Conservation (phyloP, 306 rosid species). For the Trifolium dubium region DNA sequence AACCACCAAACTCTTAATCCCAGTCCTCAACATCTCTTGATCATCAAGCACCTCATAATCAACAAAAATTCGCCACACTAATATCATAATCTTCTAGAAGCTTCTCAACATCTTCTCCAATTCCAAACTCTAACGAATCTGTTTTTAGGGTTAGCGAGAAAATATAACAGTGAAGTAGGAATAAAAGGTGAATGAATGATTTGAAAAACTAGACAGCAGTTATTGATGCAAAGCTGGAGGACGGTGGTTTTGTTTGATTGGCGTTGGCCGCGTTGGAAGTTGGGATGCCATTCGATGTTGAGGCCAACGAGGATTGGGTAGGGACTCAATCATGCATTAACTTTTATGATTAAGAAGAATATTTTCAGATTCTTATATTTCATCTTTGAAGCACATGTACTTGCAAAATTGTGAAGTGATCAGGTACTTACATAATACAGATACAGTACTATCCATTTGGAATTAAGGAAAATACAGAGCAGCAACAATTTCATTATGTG, state of each 20-base stretch:
- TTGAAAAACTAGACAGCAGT: conserved; percentile 43
- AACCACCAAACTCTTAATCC: not conserved
- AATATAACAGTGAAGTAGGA: conserved; percentile 4
- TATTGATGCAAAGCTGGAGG: conserved; percentile 37
- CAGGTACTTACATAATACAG: no score
- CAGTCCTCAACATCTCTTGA: not conserved
- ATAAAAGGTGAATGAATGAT: conserved; percentile 32
- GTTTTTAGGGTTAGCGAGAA: not conserved
- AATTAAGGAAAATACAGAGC: no score
- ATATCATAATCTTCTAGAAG: conserved; percentile 8
- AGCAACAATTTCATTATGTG: no score
- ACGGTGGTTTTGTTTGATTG: no score
- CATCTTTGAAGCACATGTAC: no score
- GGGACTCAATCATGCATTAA: no score
- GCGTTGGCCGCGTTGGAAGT: conserved; percentile 1
- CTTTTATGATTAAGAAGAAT: no score
- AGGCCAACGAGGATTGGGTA: conserved; percentile 27
- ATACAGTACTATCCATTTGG: no score
- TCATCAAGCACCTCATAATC: conserved; percentile 33
- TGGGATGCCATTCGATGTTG: conserved; percentile 47
- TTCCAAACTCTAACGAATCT: conserved; percentile 44
- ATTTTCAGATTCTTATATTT: no score
- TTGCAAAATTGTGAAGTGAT: no score
- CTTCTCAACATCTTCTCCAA: conserved; percentile 33
- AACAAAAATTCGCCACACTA: not conserved